phyloP scores from a whole-genome alignment of 768 basidiomycete species.

The Krasilnikovozyma curviuscula region DNA sequence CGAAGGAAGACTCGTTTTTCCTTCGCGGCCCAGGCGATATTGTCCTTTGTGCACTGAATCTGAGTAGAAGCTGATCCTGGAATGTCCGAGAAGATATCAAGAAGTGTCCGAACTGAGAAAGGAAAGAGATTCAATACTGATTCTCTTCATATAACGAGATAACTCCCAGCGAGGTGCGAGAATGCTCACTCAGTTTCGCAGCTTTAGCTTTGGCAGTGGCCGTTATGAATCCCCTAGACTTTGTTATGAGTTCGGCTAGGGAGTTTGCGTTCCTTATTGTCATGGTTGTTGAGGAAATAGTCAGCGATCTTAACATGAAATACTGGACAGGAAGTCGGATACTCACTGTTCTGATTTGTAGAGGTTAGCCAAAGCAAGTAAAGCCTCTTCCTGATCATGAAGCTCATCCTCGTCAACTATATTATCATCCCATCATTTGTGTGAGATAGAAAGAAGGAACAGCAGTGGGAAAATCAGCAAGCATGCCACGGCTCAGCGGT shows the following conservation, averaged over 20 bases:
- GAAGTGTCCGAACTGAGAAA: constrained; percentile 63
- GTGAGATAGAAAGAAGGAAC: neutral
- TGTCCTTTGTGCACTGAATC: constrained; percentile 68
- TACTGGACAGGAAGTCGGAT: neutral
- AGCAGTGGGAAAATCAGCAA: neutral
- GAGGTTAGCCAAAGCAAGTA: constrained; percentile 67
- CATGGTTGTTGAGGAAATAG: constrained; percentile 26
- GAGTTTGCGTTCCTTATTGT: constrained; percentile 70
- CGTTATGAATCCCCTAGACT: constrained; percentile 68
- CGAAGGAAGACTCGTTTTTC: constrained; percentile 93
- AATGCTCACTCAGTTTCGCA: constrained; percentile 63
- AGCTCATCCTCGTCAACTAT: constrained; percentile 38
- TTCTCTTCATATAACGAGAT: neutral
- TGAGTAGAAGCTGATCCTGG: constrained; percentile 56
- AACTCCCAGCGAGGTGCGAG: neutral
- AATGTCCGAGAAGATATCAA: constrained; percentile 68
- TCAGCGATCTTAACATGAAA: neutral
- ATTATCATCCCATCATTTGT: no score
- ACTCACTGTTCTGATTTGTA: constrained; percentile 68
- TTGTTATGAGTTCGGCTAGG: constrained; percentile 65
- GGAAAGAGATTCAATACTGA: neutral
- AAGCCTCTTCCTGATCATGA: constrained; percentile 62
- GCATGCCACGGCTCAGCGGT: neutral
- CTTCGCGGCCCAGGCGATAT: constrained; percentile 73
- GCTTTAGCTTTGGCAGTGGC: constrained; percentile 96